Evolutionary conservation across 2,329 filamentous ascomycete genomes (phyloP).

Genomic region (Colletotrichum paranaense): DNA sequence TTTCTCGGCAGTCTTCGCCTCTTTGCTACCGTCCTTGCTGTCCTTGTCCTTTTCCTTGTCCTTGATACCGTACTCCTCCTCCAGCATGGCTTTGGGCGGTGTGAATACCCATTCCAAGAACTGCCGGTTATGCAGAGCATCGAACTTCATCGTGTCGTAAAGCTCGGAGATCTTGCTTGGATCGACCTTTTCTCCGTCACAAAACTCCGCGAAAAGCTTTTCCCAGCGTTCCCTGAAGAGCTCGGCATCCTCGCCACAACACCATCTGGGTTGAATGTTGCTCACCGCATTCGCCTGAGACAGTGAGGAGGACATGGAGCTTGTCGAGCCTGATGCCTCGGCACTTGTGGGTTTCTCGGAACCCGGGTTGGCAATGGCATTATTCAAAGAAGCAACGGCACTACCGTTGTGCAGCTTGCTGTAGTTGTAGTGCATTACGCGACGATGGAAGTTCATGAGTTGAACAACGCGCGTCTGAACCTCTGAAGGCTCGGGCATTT

Average conservation of each 20-base stretch:
- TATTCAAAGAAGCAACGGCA: conserved; percentile 71
- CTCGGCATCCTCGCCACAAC: conserved; percentile 93
- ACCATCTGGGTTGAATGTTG: conserved; percentile 91
- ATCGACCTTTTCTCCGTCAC: conserved; percentile 96
- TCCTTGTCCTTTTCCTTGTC: conserved; percentile 42
- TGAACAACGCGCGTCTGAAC: conserved; percentile 93
- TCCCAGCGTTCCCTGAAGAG: conserved; percentile 98
- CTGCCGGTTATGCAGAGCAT: conserved; percentile 94
- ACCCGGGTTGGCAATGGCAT: conserved; percentile 64
- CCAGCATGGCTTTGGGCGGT: conserved; percentile 81
- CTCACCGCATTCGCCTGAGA: conserved; percentile 72
- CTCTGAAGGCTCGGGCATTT: conserved; percentile 92
- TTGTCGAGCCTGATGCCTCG: conserved; percentile 49
- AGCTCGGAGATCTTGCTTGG: conserved; percentile 98
- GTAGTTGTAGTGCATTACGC: conserved; percentile 96
- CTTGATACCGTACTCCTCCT: conserved; percentile 70
- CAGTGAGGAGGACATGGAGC: conserved; percentile 60
- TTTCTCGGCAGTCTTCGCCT: conserved; percentile 50
- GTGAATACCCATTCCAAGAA: conserved; percentile 99
- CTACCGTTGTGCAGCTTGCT: conserved; percentile 75
- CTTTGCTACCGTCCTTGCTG: conserved; percentile 39
- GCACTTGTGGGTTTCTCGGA: conserved; percentile 54
- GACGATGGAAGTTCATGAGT: conserved; percentile 96
- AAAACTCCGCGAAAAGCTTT: conserved; percentile 96
- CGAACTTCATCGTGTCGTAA: conserved; percentile 99